A percentile compares a stretch with the other conserved stretches of the same genome.
These are phyloP conservation scores for Tubosaeta sp. DNA, from an alignment of 768 basidiomycete species.

Conservation along the genomic window DNA sequence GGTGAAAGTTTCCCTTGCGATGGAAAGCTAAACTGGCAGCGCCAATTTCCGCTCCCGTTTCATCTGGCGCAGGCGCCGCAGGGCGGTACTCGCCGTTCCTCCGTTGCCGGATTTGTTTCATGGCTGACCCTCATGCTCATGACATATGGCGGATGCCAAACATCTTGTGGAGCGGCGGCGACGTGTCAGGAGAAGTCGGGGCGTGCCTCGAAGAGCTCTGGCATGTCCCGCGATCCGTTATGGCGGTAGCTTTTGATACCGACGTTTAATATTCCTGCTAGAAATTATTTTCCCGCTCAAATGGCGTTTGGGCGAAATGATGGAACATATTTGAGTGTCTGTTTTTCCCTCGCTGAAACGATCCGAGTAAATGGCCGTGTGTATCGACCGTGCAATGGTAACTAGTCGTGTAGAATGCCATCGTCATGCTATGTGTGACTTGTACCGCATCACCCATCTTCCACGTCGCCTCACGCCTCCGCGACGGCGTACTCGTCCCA, in stretches of 20 bases:
- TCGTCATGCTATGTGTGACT: neutral
- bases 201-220: neutral
- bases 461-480: neutral
- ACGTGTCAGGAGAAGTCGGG: neutral
- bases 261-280: neutral
- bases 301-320: neutral
- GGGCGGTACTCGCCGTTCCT: neutral
- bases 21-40: neutral
- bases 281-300: neutral
- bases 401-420: neutral
- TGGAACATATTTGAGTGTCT: neutral
- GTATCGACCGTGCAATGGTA: neutral
- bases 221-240: neutral
- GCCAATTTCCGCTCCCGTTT: neutral
- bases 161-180: neutral
- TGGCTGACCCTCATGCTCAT: neutral
- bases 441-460: neutral
- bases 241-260: neutral
- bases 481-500: no score
- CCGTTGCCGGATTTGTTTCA: constrained; percentile 3
- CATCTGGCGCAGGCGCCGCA: neutral
- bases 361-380: neutral
- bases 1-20: neutral
- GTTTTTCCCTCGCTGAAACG: neutral
- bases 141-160: constrained; percentile 1